Base-by-base conservation (phyloP, 1,284 basidiomycete species). In the Agaricales sp. region DNA sequence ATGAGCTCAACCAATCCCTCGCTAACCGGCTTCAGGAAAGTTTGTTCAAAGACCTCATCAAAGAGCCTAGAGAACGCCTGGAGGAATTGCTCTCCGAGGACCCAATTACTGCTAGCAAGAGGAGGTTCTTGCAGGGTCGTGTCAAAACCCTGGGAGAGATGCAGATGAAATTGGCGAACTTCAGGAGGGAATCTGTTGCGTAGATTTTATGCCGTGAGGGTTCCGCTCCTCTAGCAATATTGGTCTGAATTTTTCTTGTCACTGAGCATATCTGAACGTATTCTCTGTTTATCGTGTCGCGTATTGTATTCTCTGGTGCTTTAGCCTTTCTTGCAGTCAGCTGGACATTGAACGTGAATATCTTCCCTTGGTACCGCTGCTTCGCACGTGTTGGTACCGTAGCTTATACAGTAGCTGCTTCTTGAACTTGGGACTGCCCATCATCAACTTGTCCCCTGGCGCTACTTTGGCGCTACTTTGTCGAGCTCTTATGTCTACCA, bases 21-120 rank as follows among this genome's bases (percentile, higher is more conserved):
- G 64, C 65, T 0, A 53, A 59, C 0, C 58, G 50, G 6, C 57
- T 81, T 22, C 64, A 69, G 13, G 54, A 57, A n/a, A 61, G 58
- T 20, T 59, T 80, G 2, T 55, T 77, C n/a, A 58, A 60, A 18
- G 59, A 59, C 18, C 58, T 78, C 18, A 52, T 67, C 19, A 52
- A 54, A 8, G 45, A 53, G 44, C 21, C 50, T 26, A 47, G 44
- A 16, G 52, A 53, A 3, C 38, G 50, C 11, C 23, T 55, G 30
- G 48, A 38, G 16, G 52, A 63, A 20, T 58, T 78, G 13, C 57
- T 78, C 13, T 58, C 57, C 13, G 77, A 78, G 53, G 73, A 78
- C 53, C 67, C 72, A 0, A 54, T 41, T 0, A 57, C 66, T 1
- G 60, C 58, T 25, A 53, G 41, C 4, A 58, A 54, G 41, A 64